Evolutionary conservation across 208 protist genomes (phyloP), one percentile per base, ranked within the genome.

Genomic region (Leishmania gerbilli): DNA sequence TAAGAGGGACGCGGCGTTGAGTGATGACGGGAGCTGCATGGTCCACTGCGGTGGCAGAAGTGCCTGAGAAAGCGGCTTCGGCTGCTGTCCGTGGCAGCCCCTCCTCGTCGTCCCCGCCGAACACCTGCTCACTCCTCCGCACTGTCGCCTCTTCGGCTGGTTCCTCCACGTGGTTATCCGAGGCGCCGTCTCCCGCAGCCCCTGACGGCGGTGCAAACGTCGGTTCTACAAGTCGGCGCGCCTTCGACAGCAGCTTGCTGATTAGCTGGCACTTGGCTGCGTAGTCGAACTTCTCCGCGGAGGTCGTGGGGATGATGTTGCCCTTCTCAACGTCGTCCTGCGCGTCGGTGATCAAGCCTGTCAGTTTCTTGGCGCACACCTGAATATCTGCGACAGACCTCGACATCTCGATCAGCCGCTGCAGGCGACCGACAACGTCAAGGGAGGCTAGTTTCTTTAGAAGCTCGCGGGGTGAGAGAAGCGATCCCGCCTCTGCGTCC

Each of bases 171-270:
- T 37, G 45, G 24, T 37, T 15, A 15, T 0, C 24, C 45, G 69
- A 31, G 69, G 45, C 13, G 27, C 17, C 27, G 31, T 17, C 31
- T 34, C 45, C 31, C 37, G 69, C 27, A 3, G 45, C n/a, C 69
- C 24, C 34, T 24, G 47, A 19, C 3, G 69, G 40, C 4, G 65
- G 62, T 40, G 81, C 68, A 31, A 81, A 81, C 15, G 79, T 64
- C 56, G 77, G 49, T 55, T 83, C 86, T 67, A 84, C 87, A 31
- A 91, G 58, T 24, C 94, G 92, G 0, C 94, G 90, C 27, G 88
- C 82, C 80, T 96, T 97, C n/a, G 94, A 97, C 24, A 94, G 78
- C 21, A 96, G 75, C 83, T 96, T 96, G 77, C 91, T 91, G 45
- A 96, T 87, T 19, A 97, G 79, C 72, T 92, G 94, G 78, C 91